Percentiles rank a stretch among this genome's conserved stretches.
These are phyloP conservation scores for Yamadazyma scolyti DNA, from an alignment of 805 yeast genomes.

Conservation along the genomic window DNA sequence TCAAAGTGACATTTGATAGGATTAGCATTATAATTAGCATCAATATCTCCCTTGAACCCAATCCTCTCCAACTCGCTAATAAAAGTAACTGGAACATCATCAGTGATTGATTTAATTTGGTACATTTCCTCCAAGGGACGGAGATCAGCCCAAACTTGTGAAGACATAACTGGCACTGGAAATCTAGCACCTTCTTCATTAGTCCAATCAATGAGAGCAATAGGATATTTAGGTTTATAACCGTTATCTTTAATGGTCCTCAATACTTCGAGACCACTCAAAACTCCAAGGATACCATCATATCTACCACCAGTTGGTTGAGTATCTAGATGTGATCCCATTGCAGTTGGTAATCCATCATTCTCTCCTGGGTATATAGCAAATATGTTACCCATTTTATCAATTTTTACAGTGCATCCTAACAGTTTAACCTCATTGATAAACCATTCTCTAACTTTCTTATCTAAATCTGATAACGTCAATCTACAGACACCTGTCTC, in stretches of 20 bases:
- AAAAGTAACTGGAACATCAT: slow-evolving; percentile 45
- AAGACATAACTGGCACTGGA: slow-evolving; percentile 64
- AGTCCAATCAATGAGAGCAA: slow-evolving; percentile 66
- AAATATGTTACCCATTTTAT: slow-evolving; percentile 67
- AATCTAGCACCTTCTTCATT: slow-evolving; percentile 80
- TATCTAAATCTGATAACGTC: slow-evolving; percentile 61
- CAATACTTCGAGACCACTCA: slow-evolving; percentile 63
- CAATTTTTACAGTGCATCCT: slow-evolving; percentile 59
- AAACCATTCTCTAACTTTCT: slow-evolving; percentile 65
- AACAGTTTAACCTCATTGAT: slow-evolving; percentile 45
- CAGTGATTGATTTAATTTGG: slow-evolving; percentile 47
- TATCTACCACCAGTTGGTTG: slow-evolving; percentile 79
- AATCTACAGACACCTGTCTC: slow-evolving; percentile 69
- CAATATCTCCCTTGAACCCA: slow-evolving; percentile 55
- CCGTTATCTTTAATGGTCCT: slow-evolving; percentile 60
- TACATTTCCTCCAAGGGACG: slow-evolving; percentile 47
- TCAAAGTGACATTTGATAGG: slow-evolving; percentile 71
- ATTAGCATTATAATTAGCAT: slow-evolving; percentile 45
- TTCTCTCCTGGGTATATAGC: slow-evolving; percentile 59
- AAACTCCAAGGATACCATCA: slow-evolving; percentile 70
- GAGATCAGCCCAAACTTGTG: slow-evolving; percentile 63
- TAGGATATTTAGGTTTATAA: slow-evolving; percentile 60
- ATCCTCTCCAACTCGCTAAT: slow-evolving; percentile 54
- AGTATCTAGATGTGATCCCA: slow-evolving; percentile 73
- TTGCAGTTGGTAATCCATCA: slow-evolving; percentile 52